phyloP scores from a whole-genome alignment of 768 basidiomycete genomes.

The Mycena leptocephala region DNA sequence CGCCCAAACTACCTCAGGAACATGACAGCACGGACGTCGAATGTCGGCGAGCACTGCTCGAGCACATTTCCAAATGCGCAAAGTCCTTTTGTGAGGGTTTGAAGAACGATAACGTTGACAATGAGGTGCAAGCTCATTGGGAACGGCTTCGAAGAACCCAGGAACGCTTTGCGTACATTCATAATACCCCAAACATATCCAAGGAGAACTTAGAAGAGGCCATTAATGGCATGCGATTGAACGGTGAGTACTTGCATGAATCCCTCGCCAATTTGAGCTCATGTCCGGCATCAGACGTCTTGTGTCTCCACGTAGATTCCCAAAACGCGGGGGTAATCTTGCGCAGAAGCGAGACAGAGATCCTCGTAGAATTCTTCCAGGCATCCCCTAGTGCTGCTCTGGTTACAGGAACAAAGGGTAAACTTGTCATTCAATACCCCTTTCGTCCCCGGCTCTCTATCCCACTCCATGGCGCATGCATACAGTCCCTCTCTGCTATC shows the following conservation, averaged over 20 bases:
- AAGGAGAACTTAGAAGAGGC: conserved; percentile 33
- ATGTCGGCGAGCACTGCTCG: conserved; percentile 47
- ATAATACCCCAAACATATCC: background rate
- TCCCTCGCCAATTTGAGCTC: background rate
- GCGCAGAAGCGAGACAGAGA: conserved; percentile 44
- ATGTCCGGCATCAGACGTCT: conserved; percentile 47
- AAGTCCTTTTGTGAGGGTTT: background rate
- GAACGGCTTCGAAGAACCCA: background rate
- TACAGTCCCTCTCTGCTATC: conserved; percentile 55
- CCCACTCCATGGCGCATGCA: conserved; percentile 45
- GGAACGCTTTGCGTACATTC: background rate
- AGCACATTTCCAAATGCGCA: conserved; percentile 31
- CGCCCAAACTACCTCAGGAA: conserved; percentile 56
- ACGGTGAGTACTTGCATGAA: background rate
- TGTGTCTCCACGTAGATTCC: conserved; percentile 55
- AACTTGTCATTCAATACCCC: conserved; percentile 64
- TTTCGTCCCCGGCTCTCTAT: conserved; percentile 55
- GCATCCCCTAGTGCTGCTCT: conserved; percentile 52
- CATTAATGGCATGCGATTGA: background rate
- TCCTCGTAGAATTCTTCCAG: conserved; percentile 65
- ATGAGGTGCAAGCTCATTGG: background rate
- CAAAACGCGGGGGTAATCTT: conserved; percentile 68
- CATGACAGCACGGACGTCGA: conserved; percentile 44
- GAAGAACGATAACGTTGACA: background rate
- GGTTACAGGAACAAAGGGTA: conserved; percentile 58